These are phyloP conservation scores for Venustampulla echinocandica DNA, from an alignment of 495 filamentous ascomycete species.

Conservation along the genomic window DNA sequence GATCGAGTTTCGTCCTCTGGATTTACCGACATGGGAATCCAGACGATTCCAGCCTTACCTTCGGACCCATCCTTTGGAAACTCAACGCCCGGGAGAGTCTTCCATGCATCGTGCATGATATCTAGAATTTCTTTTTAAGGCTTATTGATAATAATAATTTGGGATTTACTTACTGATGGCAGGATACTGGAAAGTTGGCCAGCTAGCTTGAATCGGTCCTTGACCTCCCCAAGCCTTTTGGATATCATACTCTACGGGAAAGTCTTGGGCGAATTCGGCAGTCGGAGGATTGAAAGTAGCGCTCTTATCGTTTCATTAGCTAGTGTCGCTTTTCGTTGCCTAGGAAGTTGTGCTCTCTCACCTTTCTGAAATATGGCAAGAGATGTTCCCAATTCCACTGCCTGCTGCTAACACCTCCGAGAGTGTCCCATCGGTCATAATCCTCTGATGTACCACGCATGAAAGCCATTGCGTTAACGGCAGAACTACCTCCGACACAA, in stretches of 20 bases:
- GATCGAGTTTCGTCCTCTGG: slow-evolving; percentile 39
- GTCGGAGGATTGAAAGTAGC: slow-evolving; percentile 23
- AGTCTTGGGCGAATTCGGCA: slow-evolving; percentile 9
- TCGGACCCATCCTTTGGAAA: slow-evolving; percentile 1
- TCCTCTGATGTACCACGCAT: slow-evolving; percentile 36
- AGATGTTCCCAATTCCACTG: slow-evolving; percentile 22
- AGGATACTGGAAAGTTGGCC: background rate
- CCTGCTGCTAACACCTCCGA: slow-evolving; percentile 40
- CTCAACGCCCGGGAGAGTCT: background rate
- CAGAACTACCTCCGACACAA: slow-evolving; percentile 36
- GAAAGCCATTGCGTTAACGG: slow-evolving; percentile 38
- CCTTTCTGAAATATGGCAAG: slow-evolving; percentile 13
- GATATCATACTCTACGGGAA: slow-evolving; percentile 22
- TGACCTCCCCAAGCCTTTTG: slow-evolving; percentile 15
- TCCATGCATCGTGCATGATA: background rate
- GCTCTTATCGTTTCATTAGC: slow-evolving; percentile 14
- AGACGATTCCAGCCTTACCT: slow-evolving; percentile 10
- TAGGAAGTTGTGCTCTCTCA: background rate
- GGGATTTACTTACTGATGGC: background rate
- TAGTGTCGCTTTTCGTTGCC: background rate
- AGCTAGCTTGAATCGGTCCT: slow-evolving; percentile 1
- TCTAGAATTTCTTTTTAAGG: background rate
- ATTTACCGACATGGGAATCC: slow-evolving; percentile 36
- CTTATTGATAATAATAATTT: background rate
- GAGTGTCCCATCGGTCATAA: slow-evolving; percentile 48